phyloP scores from a whole-genome alignment of 345 rosid genomes.

The Kandelia obovata region DNA sequence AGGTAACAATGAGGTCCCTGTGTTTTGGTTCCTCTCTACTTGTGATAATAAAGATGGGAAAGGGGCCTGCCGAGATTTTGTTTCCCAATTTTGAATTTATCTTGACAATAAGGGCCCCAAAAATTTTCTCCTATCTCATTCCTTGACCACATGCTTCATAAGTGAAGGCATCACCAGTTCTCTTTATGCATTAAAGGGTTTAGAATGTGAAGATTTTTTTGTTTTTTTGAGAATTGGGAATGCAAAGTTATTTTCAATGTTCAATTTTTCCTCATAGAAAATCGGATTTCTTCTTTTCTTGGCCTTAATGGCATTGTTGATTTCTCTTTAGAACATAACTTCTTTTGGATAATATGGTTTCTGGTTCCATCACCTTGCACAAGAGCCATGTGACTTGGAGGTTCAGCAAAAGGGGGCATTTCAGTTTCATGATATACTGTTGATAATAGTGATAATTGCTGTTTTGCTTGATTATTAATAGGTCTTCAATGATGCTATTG shows the following conservation, averaged over 20 bases:
- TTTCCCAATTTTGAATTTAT: neutral
- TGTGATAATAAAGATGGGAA: neutral
- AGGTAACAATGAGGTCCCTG: constrained; percentile 41
- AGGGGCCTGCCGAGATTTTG: neutral
- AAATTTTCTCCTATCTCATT: neutral
- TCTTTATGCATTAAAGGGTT: neutral
- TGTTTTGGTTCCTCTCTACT: neutral
- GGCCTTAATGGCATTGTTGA: neutral
- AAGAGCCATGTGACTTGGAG: neutral
- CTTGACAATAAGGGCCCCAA: neutral
- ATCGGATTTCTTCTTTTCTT: neutral
- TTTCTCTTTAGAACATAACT: neutral
- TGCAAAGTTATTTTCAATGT: neutral
- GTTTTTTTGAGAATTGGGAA: neutral
- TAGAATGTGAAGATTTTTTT: neutral
- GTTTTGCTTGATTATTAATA: constrained; percentile 24
- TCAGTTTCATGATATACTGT: neutral
- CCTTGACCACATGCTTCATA: neutral
- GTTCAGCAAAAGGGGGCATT: neutral
- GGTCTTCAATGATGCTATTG: constrained; percentile 89
- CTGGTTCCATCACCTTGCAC: neutral
- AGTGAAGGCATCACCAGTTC: neutral
- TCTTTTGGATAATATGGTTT: neutral
- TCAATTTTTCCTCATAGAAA: neutral
- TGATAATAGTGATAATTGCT: neutral